Evolutionary conservation across 2,329 filamentous ascomycete genomes (phyloP).

Genomic region (Fusarium sp.): DNA sequence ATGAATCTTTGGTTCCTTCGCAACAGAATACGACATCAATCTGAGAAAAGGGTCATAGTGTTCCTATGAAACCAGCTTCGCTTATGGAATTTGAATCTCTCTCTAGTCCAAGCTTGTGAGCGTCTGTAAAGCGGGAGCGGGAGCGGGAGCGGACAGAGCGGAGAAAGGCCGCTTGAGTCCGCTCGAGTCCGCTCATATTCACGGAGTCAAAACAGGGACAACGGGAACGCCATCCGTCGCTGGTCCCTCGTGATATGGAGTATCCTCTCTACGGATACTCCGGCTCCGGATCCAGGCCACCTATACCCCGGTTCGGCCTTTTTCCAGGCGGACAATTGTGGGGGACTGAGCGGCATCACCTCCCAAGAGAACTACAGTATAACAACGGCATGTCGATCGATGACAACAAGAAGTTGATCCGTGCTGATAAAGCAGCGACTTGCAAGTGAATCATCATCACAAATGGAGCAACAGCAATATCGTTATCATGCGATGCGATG

Average conservation of each 20-base stretch:
- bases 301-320: neutral
- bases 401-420: neutral
- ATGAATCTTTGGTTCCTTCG: neutral
- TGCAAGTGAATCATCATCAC: neutral
- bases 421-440: conserved; percentile 17
- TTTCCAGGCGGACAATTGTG: conserved; percentile 15
- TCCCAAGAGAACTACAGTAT: neutral
- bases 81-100: too few species aligned
- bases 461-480: too few species aligned
- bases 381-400: neutral
- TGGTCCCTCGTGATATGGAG: too few species aligned
- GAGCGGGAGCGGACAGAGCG: neutral
- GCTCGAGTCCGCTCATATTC: neutral
- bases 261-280: neutral
- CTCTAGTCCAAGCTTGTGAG: neutral
- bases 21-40: too few species aligned
- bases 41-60: too few species aligned
- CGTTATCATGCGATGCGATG: neutral
- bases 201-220: neutral
- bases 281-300: neutral
- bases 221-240: neutral
- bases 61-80: too few species aligned
- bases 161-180: neutral
- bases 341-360: conserved; percentile 2
- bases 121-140: too few species aligned